A percentile compares a stretch with the other conserved stretches of the same genome.
Evolutionary conservation across 495 filamentous ascomycete genomes (phyloP).

Genomic region (Tuber borchii): DNA sequence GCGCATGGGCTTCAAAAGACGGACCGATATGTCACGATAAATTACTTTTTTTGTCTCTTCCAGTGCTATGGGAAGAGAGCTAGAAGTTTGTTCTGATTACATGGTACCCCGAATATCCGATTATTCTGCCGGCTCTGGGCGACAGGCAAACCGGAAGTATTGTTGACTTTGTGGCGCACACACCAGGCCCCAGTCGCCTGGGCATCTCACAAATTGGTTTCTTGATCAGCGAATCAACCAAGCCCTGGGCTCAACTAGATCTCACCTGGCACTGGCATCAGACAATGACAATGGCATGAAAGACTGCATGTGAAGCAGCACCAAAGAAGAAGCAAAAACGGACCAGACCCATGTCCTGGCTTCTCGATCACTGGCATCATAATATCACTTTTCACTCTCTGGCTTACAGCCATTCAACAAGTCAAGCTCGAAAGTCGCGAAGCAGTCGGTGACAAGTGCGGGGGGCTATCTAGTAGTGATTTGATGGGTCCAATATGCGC

Average conservation of each 20-base stretch:
- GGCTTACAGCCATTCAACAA: background rate
- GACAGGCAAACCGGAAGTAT: conserved; percentile 4
- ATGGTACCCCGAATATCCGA: background rate
- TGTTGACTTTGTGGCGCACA: conserved; percentile 5
- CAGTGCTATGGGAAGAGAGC: conserved; percentile 2
- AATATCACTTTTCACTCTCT: background rate
- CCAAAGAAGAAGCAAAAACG: background rate
- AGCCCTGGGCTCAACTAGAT: background rate
- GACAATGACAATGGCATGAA: background rate
- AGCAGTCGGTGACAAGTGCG: background rate
- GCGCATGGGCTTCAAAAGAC: conserved; percentile 19
- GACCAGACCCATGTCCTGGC: background rate
- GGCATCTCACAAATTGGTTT: background rate
- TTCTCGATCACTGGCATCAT: conserved; percentile 1
- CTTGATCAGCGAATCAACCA: conserved; percentile 1
- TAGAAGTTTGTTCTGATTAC: conserved; percentile 7
- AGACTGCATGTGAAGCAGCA: background rate
- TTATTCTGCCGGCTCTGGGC: background rate
- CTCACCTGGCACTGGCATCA: conserved; percentile 2
- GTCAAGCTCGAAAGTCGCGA: background rate
- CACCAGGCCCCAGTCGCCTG: background rate
- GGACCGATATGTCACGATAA: conserved; percentile 24
- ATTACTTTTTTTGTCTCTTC: conserved; percentile 23
- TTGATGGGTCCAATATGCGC: conserved; percentile 6
- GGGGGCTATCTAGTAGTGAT: background rate